Conservation (phyloP, 2,329 filamentous ascomycete genomes). For the Colletotrichum sp. region DNA sequence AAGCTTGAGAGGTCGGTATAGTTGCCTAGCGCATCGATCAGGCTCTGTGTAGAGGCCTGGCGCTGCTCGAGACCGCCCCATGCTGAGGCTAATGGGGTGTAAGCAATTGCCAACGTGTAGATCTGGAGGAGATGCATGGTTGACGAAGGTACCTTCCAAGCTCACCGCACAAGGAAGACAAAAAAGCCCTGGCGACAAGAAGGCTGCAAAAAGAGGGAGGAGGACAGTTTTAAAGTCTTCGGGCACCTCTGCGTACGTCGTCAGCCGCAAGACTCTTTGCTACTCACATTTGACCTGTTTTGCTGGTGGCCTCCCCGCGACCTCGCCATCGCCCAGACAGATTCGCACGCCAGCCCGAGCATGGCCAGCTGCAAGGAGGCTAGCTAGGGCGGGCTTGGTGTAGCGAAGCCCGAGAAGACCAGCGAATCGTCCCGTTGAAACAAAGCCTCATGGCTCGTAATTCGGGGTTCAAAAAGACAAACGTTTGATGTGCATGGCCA, state of each 20-base stretch:
- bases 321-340: background rate
- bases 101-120: background rate
- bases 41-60: background rate
- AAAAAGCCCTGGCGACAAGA: background rate
- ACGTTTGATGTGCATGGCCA: background rate
- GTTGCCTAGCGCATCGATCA: background rate
- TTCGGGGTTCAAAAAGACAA: background rate
- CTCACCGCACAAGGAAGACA: no score
- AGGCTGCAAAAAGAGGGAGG: background rate
- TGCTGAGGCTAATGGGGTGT: background rate
- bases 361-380: background rate
- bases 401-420: background rate
- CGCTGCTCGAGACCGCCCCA: background rate
- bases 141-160: background rate
- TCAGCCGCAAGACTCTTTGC: background rate
- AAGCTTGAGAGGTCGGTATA: constrained; percentile 13
- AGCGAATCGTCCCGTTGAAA: background rate
- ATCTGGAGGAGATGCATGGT: background rate
- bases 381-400: background rate
- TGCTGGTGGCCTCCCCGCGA: background rate
- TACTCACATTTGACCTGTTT: background rate
- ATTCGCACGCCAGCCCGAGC: background rate
- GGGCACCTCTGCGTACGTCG: background rate
- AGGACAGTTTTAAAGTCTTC: background rate
- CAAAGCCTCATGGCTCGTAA: background rate